Conservation (phyloP, 1,284 basidiomycete genomes). For the Irpex sp. region DNA sequence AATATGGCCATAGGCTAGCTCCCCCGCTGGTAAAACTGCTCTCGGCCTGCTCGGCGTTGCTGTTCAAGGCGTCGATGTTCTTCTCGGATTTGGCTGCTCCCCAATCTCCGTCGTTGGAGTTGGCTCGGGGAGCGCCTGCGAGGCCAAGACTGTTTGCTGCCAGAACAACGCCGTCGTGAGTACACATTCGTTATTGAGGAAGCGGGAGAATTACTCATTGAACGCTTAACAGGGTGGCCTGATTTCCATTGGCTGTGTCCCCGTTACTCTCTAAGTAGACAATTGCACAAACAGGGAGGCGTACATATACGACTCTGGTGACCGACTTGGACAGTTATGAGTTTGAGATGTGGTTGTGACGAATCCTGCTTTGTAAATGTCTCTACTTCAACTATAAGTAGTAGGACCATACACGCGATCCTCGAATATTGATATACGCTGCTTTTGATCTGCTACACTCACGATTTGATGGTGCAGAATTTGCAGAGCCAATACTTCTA, state of each 20-base stretch:
- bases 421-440: no score
- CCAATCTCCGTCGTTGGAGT: constrained; percentile 22
- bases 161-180: constrained; percentile 36
- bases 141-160: constrained; percentile 35
- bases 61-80: constrained; percentile 13
- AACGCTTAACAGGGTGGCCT: constrained; percentile 10
- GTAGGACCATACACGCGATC: no score
- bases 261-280: constrained; percentile 6
- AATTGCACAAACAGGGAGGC: not conserved
- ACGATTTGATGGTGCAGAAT: no score
- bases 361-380: no score
- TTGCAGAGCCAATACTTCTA: no score
- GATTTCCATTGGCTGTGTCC: constrained; percentile 14
- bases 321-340: not conserved
- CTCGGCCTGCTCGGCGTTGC: constrained; percentile 18
- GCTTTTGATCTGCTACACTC: no score
- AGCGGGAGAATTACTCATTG: not conserved
- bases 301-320: not conserved
- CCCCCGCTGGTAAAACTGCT: constrained; percentile 13
- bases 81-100: constrained; percentile 18
- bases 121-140: constrained; percentile 20
- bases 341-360: no score
- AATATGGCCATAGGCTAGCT: constrained; percentile 10
- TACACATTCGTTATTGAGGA: constrained; percentile 3
- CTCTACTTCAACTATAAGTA: no score